Conservation (phyloP, 345 rosid species). For the Salix brachista region DNA sequence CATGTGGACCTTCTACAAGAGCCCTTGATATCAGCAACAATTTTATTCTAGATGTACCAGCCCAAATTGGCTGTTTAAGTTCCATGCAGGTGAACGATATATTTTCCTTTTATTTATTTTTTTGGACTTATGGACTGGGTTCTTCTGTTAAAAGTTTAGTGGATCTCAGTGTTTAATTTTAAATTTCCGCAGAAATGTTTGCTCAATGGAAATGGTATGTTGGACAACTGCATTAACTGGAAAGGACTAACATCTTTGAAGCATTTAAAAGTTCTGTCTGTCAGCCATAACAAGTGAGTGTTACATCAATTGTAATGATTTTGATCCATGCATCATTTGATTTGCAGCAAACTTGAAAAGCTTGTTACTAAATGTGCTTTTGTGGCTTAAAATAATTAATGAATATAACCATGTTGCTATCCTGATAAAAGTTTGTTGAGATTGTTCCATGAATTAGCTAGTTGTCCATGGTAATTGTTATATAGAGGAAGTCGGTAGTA, state of each 20-base stretch:
- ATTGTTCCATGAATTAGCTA: not conserved
- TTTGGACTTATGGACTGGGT: conserved; percentile 1
- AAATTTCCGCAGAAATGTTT: conserved; percentile 53
- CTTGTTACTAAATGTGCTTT: not conserved
- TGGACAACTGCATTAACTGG: conserved; percentile 68
- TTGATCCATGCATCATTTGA: not conserved
- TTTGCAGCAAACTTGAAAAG: not conserved
- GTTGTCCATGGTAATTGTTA: not conserved
- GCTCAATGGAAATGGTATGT: conserved; percentile 58
- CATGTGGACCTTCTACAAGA: conserved; percentile 52
- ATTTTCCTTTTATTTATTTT: not conserved
- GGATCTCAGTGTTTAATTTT: conserved; percentile 3
- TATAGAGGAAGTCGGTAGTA: not conserved
- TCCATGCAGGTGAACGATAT: conserved; percentile 47
- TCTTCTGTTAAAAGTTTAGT: too few relatives aligned
- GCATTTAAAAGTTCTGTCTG: conserved; percentile 54
- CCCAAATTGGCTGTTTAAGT: conserved; percentile 44
- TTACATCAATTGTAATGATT: not conserved
- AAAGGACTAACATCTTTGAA: conserved; percentile 53
- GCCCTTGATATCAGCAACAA: conserved; percentile 68
- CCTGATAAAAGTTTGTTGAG: not conserved
- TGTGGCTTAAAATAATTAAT: not conserved
- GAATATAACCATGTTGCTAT: not conserved
- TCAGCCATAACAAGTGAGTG: conserved; percentile 66
- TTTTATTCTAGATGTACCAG: conserved; percentile 48